phyloP scores from a whole-genome alignment of 208 protist species.

The Leishmania tropica region DNA sequence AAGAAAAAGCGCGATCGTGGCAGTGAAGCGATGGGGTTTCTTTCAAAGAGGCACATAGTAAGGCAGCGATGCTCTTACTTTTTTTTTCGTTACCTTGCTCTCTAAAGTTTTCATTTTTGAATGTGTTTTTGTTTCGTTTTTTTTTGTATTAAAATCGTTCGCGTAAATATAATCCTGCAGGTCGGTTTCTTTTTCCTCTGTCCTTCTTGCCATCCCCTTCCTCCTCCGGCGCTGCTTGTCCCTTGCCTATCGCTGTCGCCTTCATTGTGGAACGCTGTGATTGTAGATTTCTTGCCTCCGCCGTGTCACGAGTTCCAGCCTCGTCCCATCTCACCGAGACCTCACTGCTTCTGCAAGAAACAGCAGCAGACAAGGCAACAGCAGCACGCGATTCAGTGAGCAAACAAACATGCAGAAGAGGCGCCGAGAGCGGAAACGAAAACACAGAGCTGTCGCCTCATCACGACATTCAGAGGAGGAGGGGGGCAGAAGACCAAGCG shows the following conservation, averaged over 20 bases:
- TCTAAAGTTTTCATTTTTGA: background rate
- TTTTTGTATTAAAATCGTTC: background rate
- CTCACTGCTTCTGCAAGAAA: background rate
- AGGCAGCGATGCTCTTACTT: background rate
- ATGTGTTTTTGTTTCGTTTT: background rate
- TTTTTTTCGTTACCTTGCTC: background rate
- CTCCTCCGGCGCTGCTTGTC: background rate
- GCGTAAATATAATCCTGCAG: background rate
- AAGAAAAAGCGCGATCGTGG: background rate
- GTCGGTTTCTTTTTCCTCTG: background rate
- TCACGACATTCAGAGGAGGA: background rate
- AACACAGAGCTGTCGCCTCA: background rate
- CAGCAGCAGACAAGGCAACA: background rate
- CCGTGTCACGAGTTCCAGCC: background rate
- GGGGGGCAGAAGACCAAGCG: background rate
- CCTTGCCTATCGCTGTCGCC: background rate
- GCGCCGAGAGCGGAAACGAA: background rate
- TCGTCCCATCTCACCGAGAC: background rate
- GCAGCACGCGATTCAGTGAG: background rate
- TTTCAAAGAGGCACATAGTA: background rate
- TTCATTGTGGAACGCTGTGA: background rate
- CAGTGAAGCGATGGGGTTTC: background rate
- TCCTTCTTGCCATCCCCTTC: background rate
- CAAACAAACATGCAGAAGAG: background rate
- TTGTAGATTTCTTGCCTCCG: background rate